These are phyloP conservation scores for Ceratocystis harringtonii DNA, from an alignment of 2,329 filamentous ascomycete species.

Conservation along the genomic window DNA sequence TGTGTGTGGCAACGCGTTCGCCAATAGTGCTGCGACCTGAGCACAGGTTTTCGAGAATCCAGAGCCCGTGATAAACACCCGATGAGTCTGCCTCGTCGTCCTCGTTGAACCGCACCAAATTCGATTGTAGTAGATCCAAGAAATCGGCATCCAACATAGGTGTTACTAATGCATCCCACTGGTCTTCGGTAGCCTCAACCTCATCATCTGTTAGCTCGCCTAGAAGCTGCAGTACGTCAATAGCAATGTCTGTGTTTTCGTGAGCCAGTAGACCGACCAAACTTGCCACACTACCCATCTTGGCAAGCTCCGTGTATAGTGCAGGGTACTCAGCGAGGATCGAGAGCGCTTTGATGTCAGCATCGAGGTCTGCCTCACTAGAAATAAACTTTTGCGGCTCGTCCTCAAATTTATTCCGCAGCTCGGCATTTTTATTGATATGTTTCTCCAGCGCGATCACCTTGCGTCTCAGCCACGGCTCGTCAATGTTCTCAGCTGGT, in stretches of 20 bases:
- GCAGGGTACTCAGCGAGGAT: constrained; percentile 77
- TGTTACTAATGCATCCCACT: constrained; percentile 58
- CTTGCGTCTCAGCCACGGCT: constrained; percentile 66
- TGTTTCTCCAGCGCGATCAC: constrained; percentile 77
- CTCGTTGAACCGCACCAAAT: constrained; percentile 69
- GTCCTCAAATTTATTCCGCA: constrained; percentile 69
- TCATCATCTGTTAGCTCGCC: constrained; percentile 89
- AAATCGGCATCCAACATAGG: constrained; percentile 49
- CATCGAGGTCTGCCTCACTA: constrained; percentile 77
- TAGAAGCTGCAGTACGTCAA: constrained; percentile 77
- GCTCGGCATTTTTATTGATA: constrained; percentile 78
- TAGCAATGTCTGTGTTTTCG: constrained; percentile 94
- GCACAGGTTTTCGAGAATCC: constrained; percentile 72
- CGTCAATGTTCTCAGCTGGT: constrained; percentile 61
- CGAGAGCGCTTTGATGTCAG: constrained; percentile 71
- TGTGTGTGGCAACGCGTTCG: constrained; percentile 56
- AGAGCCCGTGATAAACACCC: constrained; percentile 75
- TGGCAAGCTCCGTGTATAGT: constrained; percentile 66
- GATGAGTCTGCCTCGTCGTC: constrained; percentile 53
- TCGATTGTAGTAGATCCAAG: constrained; percentile 57
- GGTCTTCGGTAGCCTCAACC: constrained; percentile 49
- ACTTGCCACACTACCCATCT: constrained; percentile 55
- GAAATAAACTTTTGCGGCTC: constrained; percentile 73
- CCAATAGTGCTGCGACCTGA: constrained; percentile 49
- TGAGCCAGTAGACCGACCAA: constrained; percentile 74